Conservation (phyloP, 2,329 filamentous ascomycete species). For the Claviceps quebecensis region DNA sequence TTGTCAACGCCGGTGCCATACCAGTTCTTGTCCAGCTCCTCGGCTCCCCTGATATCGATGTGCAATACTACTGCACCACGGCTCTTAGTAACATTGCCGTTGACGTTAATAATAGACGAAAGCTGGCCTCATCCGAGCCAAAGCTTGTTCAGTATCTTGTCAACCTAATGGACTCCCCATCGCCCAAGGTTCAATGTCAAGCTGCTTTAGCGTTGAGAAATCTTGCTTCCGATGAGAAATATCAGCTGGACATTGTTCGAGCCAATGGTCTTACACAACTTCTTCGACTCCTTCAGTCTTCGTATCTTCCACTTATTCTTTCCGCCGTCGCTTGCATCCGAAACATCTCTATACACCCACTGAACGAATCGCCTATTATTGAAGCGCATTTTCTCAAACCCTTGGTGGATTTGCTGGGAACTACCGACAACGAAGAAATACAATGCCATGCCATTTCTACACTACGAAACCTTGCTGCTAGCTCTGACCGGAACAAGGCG, state of each 20-base stretch:
- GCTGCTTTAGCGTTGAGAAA: conserved; percentile 89
- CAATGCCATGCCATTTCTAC: conserved; percentile 98
- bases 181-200: conserved; percentile 95
- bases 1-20: conserved; percentile 95
- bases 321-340: conserved; percentile 96
- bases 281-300: conserved; percentile 81
- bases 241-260: conserved; percentile 93
- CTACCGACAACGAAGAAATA: conserved; percentile 95
- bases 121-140: conserved; percentile 78
- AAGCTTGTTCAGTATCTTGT: conserved; percentile 89
- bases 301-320: conserved; percentile 87
- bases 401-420: conserved; percentile 82
- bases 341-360: conserved; percentile 95
- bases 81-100: conserved; percentile 98
- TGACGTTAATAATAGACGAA: conserved; percentile 78
- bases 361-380: conserved; percentile 97
- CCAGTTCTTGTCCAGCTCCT: conserved; percentile 92
- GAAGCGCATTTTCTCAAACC: conserved; percentile 93
- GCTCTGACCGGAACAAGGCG: conserved; percentile 94
- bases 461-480: conserved; percentile 84
- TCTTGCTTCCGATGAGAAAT: conserved; percentile 93
- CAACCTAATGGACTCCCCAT: conserved; percentile 92
- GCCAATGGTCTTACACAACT: conserved; percentile 75
- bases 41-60: conserved; percentile 84
- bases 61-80: conserved; percentile 98